These are phyloP conservation scores for Phytophthora europaea DNA, from an alignment of 352 stramenopile species.

Conservation along the genomic window DNA sequence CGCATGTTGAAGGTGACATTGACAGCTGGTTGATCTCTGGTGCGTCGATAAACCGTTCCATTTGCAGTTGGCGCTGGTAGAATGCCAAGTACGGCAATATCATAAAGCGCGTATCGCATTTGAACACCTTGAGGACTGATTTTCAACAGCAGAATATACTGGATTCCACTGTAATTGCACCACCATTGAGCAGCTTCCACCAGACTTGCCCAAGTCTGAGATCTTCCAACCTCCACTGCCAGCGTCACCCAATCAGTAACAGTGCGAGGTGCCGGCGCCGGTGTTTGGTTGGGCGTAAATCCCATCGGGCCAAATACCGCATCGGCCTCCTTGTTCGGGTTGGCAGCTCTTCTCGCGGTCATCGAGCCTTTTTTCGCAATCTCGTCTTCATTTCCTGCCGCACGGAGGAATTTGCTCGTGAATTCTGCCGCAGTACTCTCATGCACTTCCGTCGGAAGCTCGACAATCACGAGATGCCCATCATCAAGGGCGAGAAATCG, in stretches of 20 bases:
- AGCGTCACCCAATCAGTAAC: slow-evolving; percentile 12
- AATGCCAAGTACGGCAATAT: slow-evolving; percentile 1
- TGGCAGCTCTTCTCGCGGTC: slow-evolving; percentile 10
- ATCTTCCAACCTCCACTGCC: slow-evolving; percentile 1
- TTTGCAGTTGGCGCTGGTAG: slow-evolving; percentile 9
- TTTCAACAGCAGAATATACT: slow-evolving; percentile 28
- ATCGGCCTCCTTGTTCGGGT: neutral
- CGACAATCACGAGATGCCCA: slow-evolving; percentile 22
- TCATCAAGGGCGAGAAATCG: slow-evolving; percentile 22
- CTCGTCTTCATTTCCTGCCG: slow-evolving; percentile 17
- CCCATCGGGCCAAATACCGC: neutral
- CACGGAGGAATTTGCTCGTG: slow-evolving; percentile 9
- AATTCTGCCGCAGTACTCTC: slow-evolving; percentile 14
- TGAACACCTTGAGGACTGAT: slow-evolving; percentile 3
- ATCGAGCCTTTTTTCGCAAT: slow-evolving; percentile 11
- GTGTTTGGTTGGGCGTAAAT: slow-evolving; percentile 15
- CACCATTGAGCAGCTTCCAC: slow-evolving; percentile 3
- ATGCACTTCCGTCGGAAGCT: slow-evolving; percentile 16
- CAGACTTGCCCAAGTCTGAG: neutral
- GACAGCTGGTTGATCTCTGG: slow-evolving; percentile 4
- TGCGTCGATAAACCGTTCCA: slow-evolving; percentile 10
- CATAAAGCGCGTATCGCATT: slow-evolving; percentile 15
- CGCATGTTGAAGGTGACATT: slow-evolving; percentile 20
- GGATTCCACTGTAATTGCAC: slow-evolving; percentile 18
- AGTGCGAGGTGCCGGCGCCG: slow-evolving; percentile 4